phyloP scores from a whole-genome alignment of 2,329 filamentous ascomycete genomes.

The Aspergillus sp. region DNA sequence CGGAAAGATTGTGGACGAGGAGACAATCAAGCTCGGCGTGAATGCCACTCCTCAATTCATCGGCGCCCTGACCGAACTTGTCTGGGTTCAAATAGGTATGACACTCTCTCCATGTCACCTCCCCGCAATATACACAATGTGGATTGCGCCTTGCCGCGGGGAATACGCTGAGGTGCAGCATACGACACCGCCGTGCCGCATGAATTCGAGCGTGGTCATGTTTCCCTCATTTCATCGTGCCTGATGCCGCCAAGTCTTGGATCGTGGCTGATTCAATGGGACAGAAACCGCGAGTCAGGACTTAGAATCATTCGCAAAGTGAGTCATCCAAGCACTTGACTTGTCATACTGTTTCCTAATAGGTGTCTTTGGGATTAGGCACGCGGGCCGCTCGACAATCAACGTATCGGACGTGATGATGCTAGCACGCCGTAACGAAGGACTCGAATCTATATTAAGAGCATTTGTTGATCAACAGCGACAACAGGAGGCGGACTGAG shows the following conservation, averaged over 20 bases:
- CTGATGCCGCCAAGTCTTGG: conserved; percentile 15
- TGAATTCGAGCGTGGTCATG: not conserved
- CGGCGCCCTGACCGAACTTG: conserved; percentile 80
- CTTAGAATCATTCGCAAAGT: conserved; percentile 67
- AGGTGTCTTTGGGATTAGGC: conserved; percentile 57
- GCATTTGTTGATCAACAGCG: conserved; percentile 41
- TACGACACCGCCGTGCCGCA: not conserved
- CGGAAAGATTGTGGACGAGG: conserved; percentile 86
- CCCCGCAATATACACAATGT: not conserved
- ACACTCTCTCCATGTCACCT: not conserved
- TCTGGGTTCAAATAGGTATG: conserved; percentile 83
- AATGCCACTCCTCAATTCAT: conserved; percentile 95
- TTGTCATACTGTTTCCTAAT: conserved; percentile 1
- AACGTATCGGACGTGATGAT: conserved; percentile 87
- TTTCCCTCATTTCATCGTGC: not conserved
- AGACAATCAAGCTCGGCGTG: conserved; percentile 71
- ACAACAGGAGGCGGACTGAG: conserved; percentile 22
- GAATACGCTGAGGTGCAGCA: not conserved
- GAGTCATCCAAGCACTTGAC: conserved; percentile 22
- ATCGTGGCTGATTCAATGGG: not conserved
- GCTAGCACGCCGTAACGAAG: conserved; percentile 83
- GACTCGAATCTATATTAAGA: conserved; percentile 73
- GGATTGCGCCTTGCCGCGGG: not conserved
- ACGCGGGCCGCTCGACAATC: conserved; percentile 80
- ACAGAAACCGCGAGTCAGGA: conserved; percentile 62